phyloP scores from a whole-genome alignment of 495 filamentous ascomycete species.

The Tuber brumale region DNA sequence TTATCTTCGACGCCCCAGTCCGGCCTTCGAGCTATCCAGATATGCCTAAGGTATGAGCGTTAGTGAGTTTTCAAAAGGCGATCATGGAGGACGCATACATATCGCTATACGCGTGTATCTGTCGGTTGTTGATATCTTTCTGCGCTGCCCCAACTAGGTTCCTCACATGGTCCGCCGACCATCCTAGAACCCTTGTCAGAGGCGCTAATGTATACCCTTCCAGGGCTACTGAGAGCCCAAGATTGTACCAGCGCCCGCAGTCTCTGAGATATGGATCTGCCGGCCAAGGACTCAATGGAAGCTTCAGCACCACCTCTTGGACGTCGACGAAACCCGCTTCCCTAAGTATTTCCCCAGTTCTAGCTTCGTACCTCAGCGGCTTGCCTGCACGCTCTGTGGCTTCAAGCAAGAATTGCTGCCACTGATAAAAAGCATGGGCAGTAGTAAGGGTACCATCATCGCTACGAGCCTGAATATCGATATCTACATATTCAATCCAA shows the following conservation, averaged over 20 bases:
- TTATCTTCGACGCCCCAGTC: conserved; percentile 15
- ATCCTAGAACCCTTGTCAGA: conserved; percentile 60
- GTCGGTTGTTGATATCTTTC: conserved; percentile 61
- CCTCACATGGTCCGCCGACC: conserved; percentile 59
- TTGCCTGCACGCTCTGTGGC: conserved; percentile 61
- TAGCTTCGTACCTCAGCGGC: conserved; percentile 60
- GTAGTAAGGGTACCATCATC: conserved; percentile 59
- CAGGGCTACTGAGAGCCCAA: conserved; percentile 65
- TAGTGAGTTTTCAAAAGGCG: conserved; percentile 27
- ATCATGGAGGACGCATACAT: conserved; percentile 52
- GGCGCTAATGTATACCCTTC: conserved; percentile 69
- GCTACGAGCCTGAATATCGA: conserved; percentile 73
- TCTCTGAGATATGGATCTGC: conserved; percentile 60
- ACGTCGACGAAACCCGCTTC: conserved; percentile 78
- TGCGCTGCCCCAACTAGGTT: conserved; percentile 58
- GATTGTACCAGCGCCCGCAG: conserved; percentile 78
- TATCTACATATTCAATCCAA: conserved; percentile 85
- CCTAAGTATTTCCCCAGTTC: conserved; percentile 57
- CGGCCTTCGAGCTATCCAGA: conserved; percentile 46
- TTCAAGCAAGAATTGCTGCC: conserved; percentile 63
- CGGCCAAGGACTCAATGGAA: conserved; percentile 78
- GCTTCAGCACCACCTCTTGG: conserved; percentile 61
- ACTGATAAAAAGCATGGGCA: conserved; percentile 52
- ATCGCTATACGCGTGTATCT: conserved; percentile 65
- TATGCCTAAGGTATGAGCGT: conserved; percentile 45